These are phyloP conservation scores for Lentinula guzmanii DNA, from an alignment of 768 basidiomycete genomes.

Conservation along the genomic window DNA sequence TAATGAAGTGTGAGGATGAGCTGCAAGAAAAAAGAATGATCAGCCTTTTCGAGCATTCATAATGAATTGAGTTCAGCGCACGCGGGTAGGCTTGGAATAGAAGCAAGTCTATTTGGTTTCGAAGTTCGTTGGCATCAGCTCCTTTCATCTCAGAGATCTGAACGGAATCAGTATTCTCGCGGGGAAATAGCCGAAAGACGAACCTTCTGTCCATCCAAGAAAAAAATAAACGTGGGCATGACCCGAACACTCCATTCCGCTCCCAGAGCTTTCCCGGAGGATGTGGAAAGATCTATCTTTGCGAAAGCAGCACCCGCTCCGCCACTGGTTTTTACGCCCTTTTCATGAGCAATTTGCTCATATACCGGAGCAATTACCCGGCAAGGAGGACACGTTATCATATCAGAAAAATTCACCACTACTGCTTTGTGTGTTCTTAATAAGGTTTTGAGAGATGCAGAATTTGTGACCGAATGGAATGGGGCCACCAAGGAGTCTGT, in stretches of 20 bases:
- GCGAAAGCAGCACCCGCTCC: constrained; percentile 65
- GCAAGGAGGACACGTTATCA: constrained; percentile 71
- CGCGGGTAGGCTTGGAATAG: constrained; percentile 77
- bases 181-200: constrained; percentile 4
- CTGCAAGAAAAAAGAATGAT: constrained; percentile 29
- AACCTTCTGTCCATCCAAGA: constrained; percentile 70
- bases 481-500: constrained; percentile 52
- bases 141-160: constrained; percentile 72
- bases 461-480: constrained; percentile 69
- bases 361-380: constrained; percentile 80
- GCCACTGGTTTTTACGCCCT: constrained; percentile 29
- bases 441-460: constrained; percentile 62
- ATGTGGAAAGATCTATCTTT: constrained; percentile 77
- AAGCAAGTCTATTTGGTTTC: constrained; percentile 68
- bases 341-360: constrained; percentile 67
- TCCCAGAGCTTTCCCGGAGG: constrained; percentile 56
- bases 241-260: constrained; percentile 58
- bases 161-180: not conserved
- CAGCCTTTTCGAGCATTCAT: not conserved
- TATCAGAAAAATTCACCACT: constrained; percentile 77
- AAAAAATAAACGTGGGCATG: constrained; percentile 90
- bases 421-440: constrained; percentile 64
- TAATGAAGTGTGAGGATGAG: constrained; percentile 67
- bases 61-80: constrained; percentile 28
- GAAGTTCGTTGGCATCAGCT: constrained; percentile 60